Evolutionary conservation across 1,139 yeast genomes (phyloP).

Genomic region (Kazachstania sp.): DNA sequence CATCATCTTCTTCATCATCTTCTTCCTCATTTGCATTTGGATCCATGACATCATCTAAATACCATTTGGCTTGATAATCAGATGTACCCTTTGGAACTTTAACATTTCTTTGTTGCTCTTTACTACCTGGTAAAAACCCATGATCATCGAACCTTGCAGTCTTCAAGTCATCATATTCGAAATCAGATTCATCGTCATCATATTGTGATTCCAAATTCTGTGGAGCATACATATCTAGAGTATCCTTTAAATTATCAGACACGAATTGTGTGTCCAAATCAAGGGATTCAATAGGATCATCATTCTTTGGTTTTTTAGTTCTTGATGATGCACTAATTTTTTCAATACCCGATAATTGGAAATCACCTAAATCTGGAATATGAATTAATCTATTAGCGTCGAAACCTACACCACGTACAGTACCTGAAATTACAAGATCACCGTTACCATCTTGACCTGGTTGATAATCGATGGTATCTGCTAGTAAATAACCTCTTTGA

Average conservation of each 20-base stretch:
- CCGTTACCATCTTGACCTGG: slow-evolving; percentile 29
- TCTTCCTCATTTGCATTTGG: slow-evolving; percentile 36
- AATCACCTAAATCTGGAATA: slow-evolving; percentile 86
- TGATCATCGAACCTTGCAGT: slow-evolving; percentile 70
- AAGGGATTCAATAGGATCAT: slow-evolving; percentile 9
- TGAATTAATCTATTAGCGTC: slow-evolving; percentile 71
- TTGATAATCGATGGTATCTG: slow-evolving; percentile 53
- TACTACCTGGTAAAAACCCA: slow-evolving; percentile 43
- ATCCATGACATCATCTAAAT: slow-evolving; percentile 56
- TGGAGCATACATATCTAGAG: slow-evolving; percentile 59
- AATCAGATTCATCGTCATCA: slow-evolving; percentile 37
- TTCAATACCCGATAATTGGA: slow-evolving; percentile 63
- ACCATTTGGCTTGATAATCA: slow-evolving; percentile 92
- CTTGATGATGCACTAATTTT: slow-evolving; percentile 31
- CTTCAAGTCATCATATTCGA: slow-evolving; percentile 37
- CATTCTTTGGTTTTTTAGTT: slow-evolving; percentile 11
- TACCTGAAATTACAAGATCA: slow-evolving; percentile 61
- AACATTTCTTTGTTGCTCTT: slow-evolving; percentile 33
- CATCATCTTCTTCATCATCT: slow-evolving; percentile 34
- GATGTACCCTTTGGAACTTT: slow-evolving; percentile 83
- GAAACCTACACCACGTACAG: slow-evolving; percentile 80
- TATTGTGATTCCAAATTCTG: slow-evolving; percentile 49
- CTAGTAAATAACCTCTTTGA: slow-evolving; percentile 74
- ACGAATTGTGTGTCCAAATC: slow-evolving; percentile 24
- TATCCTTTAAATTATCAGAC: slow-evolving; percentile 53